Percentiles rank a stretch among this genome's conserved stretches.
phyloP scores from a whole-genome alignment of 208 protist genomes.

The Wallacemonas rigidus region DNA sequence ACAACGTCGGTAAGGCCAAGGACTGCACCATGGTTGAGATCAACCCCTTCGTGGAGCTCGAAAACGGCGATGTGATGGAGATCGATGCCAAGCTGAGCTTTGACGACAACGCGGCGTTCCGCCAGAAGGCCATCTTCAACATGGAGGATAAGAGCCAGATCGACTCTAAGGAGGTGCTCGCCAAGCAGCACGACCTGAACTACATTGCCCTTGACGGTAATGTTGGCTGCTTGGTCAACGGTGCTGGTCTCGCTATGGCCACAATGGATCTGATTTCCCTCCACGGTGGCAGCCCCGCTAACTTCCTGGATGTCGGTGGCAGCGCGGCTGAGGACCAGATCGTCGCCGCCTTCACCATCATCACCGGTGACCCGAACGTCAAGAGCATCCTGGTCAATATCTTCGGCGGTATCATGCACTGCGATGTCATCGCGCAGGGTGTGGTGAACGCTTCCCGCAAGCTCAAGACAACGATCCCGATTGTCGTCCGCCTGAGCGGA shows the following conservation, averaged over 20 bases:
- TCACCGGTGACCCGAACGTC: slow-evolving; percentile 93
- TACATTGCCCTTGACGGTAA: slow-evolving; percentile 99
- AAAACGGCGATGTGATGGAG: slow-evolving; percentile 94
- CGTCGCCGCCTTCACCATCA: slow-evolving; percentile 97
- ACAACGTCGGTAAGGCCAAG: slow-evolving; percentile 97
- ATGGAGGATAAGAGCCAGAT: slow-evolving; percentile 94
- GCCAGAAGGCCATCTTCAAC: slow-evolving; percentile 96
- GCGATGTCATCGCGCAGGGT: slow-evolving; percentile 98
- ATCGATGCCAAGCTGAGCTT: slow-evolving; percentile 99
- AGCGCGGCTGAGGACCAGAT: slow-evolving; percentile 93
- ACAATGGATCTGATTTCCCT: slow-evolving; percentile 99
- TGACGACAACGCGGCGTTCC: slow-evolving; percentile 98
- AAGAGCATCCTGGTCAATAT: slow-evolving; percentile 99
- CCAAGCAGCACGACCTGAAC: slow-evolving; percentile 97
- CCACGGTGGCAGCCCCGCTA: slow-evolving; percentile 97
- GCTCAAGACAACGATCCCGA: slow-evolving; percentile 91
- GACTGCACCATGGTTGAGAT: slow-evolving; percentile 99
- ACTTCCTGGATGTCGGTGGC: slow-evolving; percentile 99
- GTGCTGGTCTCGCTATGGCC: slow-evolving; percentile 99
- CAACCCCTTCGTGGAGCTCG: slow-evolving; percentile 98
- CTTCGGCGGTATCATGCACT: slow-evolving; percentile 99
- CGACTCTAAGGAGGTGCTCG: slow-evolving; percentile 95
- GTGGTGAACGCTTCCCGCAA: slow-evolving; percentile 92
- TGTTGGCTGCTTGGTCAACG: slow-evolving; percentile 98
- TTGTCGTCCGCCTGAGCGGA: slow-evolving; percentile 94